Conservation (phyloP, 2,329 filamentous ascomycete species). For the Hirsutella minnesotensis region DNA sequence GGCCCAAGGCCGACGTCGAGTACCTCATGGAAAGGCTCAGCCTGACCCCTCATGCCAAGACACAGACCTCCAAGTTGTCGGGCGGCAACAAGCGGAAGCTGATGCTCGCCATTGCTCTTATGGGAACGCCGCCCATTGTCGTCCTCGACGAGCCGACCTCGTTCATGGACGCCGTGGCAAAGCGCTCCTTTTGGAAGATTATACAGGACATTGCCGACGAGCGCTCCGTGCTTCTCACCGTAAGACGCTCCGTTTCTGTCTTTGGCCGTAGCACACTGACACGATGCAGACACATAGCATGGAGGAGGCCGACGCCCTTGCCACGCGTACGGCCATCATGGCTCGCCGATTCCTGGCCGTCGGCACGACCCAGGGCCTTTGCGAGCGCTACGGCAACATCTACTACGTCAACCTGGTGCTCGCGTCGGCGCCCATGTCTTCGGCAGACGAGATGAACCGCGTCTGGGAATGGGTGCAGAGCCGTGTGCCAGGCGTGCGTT, state of each 20-base stretch:
- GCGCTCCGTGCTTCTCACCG: conserved; percentile 63
- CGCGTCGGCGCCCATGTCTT: conserved; percentile 42
- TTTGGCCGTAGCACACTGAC: too few relatives aligned
- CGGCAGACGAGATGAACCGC: conserved; percentile 39
- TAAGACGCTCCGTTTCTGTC: conserved; percentile 3
- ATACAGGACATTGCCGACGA: conserved; percentile 59
- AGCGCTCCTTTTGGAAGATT: conserved; percentile 80
- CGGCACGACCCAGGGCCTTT: conserved; percentile 45
- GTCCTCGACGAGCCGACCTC: conserved; percentile 75
- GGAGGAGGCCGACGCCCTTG: conserved; percentile 81
- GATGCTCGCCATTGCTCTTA: conserved; percentile 70
- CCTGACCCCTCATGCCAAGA: conserved; percentile 51
- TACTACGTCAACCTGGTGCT: conserved; percentile 54
- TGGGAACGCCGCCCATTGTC: conserved; percentile 73
- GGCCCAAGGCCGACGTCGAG: conserved; percentile 60
- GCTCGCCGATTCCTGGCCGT: conserved; percentile 39
- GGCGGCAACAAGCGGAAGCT: conserved; percentile 84
- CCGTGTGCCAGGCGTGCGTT: conserved; percentile 38
- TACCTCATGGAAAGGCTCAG: conserved; percentile 65
- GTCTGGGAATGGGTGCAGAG: conserved; percentile 43
- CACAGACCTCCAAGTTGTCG: conserved; percentile 64
- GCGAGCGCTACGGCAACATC: conserved; percentile 46
- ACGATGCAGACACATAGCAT: conserved; percentile 63
- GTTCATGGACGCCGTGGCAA: conserved; percentile 76
- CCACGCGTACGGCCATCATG: conserved; percentile 46